Conservation (phyloP, 179 eudicot species). For the Dionaea muscipula region DNA sequence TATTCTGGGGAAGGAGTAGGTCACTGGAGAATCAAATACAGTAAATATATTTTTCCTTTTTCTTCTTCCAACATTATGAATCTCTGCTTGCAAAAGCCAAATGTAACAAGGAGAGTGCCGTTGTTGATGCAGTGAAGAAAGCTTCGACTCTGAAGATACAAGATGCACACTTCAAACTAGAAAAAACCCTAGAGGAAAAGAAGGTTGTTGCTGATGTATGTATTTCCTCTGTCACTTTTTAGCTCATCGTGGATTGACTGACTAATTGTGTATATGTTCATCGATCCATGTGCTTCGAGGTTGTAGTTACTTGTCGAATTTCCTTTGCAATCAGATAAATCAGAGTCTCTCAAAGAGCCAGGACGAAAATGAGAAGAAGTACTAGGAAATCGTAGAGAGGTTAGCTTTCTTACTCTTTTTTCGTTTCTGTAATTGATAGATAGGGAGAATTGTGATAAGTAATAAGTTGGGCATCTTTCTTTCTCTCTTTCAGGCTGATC, state of each 20-base stretch:
- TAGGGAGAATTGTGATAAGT: not conserved
- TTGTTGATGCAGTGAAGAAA: conserved; percentile 44
- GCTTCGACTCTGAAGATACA: conserved; percentile 39
- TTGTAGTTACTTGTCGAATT: conserved; percentile 1
- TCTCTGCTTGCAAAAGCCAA: conserved; percentile 55
- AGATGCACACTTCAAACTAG: conserved; percentile 43
- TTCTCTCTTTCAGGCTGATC: conserved; percentile 28
- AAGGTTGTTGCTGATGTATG: conserved; percentile 42
- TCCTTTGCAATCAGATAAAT: conserved; percentile 34
- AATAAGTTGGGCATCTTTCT: not conserved
- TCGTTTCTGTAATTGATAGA: not conserved
- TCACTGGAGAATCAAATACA: not conserved
- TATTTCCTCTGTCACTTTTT: not conserved
- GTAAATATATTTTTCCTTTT: not conserved
- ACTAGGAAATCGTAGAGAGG: conserved; percentile 64
- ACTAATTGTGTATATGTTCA: not conserved
- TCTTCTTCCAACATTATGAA: conserved; percentile 56
- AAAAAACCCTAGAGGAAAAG: conserved; percentile 34
- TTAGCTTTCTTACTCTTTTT: conserved; percentile 10
- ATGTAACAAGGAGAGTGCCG: conserved; percentile 35
- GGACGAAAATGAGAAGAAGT: conserved; percentile 40
- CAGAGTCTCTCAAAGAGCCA: conserved; percentile 44
- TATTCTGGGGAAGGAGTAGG: not conserved
- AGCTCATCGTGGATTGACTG: not conserved
- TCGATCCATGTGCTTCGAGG: not conserved